Conservation (phyloP, 768 basidiomycete genomes). For the Mycena leptocephala region DNA sequence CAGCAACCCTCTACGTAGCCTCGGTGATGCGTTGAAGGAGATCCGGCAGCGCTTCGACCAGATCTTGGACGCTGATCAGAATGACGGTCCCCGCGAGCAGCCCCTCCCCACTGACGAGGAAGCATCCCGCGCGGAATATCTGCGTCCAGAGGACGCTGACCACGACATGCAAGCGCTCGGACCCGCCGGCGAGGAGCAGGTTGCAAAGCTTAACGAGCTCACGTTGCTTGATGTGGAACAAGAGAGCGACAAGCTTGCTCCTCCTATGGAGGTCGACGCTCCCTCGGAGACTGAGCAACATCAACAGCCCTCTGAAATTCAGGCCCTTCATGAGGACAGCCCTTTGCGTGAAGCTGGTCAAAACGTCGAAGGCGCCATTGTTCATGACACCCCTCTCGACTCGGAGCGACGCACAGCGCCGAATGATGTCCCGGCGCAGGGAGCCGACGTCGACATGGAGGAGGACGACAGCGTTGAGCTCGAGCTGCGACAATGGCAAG, state of each 20-base stretch:
- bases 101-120: slow-evolving; percentile 53
- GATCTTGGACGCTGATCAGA: slow-evolving; percentile 69
- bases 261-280: slow-evolving; percentile 69
- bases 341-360: slow-evolving; percentile 44
- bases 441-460: slow-evolving; percentile 53
- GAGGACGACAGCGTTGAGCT: slow-evolving; percentile 57
- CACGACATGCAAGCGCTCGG: slow-evolving; percentile 93
- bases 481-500: slow-evolving; percentile 75
- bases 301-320: slow-evolving; percentile 42
- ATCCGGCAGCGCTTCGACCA: slow-evolving; percentile 89
- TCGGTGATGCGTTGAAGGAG: slow-evolving; percentile 89
- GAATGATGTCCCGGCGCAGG: slow-evolving; percentile 45
- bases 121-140: slow-evolving; percentile 80
- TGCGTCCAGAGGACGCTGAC: slow-evolving; percentile 77
- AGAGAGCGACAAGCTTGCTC: slow-evolving; percentile 46
- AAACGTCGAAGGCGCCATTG: slow-evolving; percentile 64
- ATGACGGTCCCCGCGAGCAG: slow-evolving; percentile 52
- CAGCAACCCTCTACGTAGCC: slow-evolving; percentile 78
- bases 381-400: slow-evolving; percentile 48
- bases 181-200: slow-evolving; percentile 87
- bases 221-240: slow-evolving; percentile 78
- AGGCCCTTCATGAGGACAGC: slow-evolving; percentile 40
- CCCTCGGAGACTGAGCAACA: slow-evolving; percentile 44
- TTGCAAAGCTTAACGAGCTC: slow-evolving; percentile 86
- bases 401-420: slow-evolving; percentile 38